Base-by-base conservation (phyloP, 768 basidiomycete genomes). In the Fomitopsis pulvina region DNA sequence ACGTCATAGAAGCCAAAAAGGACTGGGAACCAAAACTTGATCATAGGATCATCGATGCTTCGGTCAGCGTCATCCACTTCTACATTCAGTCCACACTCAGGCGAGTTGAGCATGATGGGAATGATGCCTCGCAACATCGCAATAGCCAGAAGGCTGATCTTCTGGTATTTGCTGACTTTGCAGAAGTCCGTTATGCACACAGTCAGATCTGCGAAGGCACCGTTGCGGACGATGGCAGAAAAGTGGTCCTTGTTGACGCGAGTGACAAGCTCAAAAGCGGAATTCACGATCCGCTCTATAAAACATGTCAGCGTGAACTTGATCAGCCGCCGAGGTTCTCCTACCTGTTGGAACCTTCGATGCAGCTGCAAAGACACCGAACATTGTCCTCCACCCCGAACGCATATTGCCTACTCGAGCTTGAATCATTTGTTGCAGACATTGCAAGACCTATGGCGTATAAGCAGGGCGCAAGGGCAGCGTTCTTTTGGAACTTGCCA, bases 381-480 rank as follows among this genome's bases (percentile, higher is more conserved):
- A 98, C 92, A 99, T 97, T 1, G 96, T 99, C 52, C 93, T 77
- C 96, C 96, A 99, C 25, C 96, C 96, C 0, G 96, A 98, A 27
- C 96, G 85, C 74, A 99, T 80, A 63, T 98, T 98, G 58, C 89
- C 83, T 16, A 89, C 91, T 30, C 91, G 80, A 16, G 92, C 90
- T 70, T 96, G 94, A 48, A 98, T 83, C 96, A 98, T 98, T 70
- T 98, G 96, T 63, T 97, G 92, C 41, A 99, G 75, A 62, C 96
- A 99, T 78, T 97, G 94, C 42, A 99, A 67, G 22, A 97, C 92
- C 92, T 95, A 27, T 22, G 25, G 44, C 45, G 30, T 5, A 27
- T 50, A 12, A 58, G 50, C n/a, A 32, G 2, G 12, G 5, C 4
- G 24, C 11, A 0, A 12, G 2, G 14, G 7, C 3, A 16, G 20